Evolutionary conservation across 2,329 filamentous ascomycete species (phyloP), one percentile per base, ranked within the genome.

Genomic region (Aspergillus flavus): DNA sequence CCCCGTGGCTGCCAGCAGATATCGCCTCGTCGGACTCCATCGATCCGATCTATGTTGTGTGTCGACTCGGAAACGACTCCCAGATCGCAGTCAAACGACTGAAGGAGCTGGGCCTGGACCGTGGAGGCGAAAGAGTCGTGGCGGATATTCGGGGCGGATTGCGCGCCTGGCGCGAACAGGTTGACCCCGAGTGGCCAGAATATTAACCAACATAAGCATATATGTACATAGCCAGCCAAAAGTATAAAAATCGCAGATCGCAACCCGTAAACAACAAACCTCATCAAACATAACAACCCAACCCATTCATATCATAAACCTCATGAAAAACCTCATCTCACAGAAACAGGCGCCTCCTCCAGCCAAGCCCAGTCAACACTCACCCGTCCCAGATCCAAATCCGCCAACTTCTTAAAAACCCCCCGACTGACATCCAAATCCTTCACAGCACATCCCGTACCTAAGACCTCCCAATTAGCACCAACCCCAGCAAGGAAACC

Each of bases 301-400:
- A 32, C 2, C 16, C 48, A 32, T 50, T 59, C 43, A 58, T 30
- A 26, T 43, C 30, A 23, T 57, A 50, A n/a, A 52, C 50, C 19
- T 58, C 48, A 26, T 54, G 52, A 41, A 41, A 14, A 41, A 53
- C 39, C 36, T 56, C 58, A 60, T 58, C 46, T 58, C 32, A 52
- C 60, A 7, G 43, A 58, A 0, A 75, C 72, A 23, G 79, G 77
- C 7, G 76, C 61, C 62, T 75, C 68, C 57, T 81, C 74, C 63
- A 85, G 66, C 83, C 84, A 86, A 57, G 80, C 78, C 84, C 84
- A 86, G 45, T 81, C 76, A 48, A 84, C 78, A 4, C 65, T 64
- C 6, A 85, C 84, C 56, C 84, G 76, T 0, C 84, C 84, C 36
- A 79, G 71, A 43, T 77, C 80, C 11, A 78, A 68, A 60, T 82